phyloP scores from a whole-genome alignment of 1,284 basidiomycete genomes.

The Austroboletus niveus region DNA sequence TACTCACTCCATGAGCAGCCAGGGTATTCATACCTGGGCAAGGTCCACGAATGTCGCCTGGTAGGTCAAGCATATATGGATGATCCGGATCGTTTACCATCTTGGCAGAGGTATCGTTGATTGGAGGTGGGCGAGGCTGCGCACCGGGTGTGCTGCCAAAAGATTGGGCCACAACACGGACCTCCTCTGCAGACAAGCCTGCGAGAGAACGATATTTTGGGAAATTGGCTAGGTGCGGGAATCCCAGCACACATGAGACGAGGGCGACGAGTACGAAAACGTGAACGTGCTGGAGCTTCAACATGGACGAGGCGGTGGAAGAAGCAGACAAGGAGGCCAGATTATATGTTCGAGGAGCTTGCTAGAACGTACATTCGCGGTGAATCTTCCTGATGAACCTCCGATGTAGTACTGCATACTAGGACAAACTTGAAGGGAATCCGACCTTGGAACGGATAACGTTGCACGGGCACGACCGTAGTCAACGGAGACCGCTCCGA shows the following conservation, averaged over 20 bases:
- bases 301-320: background rate
- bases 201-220: constrained; percentile 23
- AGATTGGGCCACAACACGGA: constrained; percentile 9
- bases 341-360: no score
- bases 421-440: no score
- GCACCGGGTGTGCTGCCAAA: constrained; percentile 23
- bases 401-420: no score
- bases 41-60: constrained; percentile 40
- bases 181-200: constrained; percentile 17
- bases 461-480: no score
- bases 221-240: constrained; percentile 15
- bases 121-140: constrained; percentile 22
- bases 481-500: no score
- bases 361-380: no score
- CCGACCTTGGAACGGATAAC: no score
- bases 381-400: no score
- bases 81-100: constrained; percentile 26
- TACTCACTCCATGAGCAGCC: constrained; percentile 43
- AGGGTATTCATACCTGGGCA: constrained; percentile 49
- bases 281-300: constrained; percentile 8
- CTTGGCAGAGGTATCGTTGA: constrained; percentile 28
- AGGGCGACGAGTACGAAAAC: constrained; percentile 6
- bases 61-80: constrained; percentile 13
- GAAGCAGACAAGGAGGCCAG: no score
- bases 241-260: constrained; percentile 13